Evolutionary conservation across 2,329 filamentous ascomycete species (phyloP).

Genomic region (Aureobasidium sp.): DNA sequence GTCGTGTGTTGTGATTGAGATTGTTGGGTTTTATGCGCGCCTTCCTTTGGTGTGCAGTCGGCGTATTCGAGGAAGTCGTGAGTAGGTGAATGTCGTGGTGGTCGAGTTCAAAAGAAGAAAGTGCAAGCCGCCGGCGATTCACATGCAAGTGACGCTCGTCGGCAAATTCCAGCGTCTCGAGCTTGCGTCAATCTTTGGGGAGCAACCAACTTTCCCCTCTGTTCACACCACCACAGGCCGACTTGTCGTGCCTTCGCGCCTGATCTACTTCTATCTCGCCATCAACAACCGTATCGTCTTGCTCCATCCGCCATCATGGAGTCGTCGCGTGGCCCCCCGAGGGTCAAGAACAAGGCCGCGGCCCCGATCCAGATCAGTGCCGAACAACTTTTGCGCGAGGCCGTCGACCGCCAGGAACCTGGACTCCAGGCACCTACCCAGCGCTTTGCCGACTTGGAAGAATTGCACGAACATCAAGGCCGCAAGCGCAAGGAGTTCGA

Average conservation of each 20-base stretch:
- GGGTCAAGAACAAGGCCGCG: constrained; percentile 98
- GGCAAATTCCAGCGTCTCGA: neutral
- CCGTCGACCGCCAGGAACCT: constrained; percentile 90
- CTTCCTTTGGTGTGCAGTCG: neutral
- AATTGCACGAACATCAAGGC: constrained; percentile 95
- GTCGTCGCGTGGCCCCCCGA: constrained; percentile 77
- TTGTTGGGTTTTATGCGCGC: neutral
- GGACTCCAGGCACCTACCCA: constrained; percentile 84
- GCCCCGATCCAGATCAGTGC: constrained; percentile 80
- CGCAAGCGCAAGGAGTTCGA: constrained; percentile 95
- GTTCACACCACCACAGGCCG: neutral
- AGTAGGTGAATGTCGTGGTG: neutral
- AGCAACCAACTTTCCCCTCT: neutral
- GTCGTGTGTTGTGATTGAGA: neutral
- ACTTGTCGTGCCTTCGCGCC: neutral
- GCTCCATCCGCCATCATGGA: constrained; percentile 57
- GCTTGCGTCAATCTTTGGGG: neutral
- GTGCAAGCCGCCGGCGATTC: neutral
- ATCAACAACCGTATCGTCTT: neutral
- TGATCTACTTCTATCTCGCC: too few species aligned
- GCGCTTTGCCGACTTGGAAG: constrained; percentile 91
- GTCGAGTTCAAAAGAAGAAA: neutral
- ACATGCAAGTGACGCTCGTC: constrained; percentile 1
- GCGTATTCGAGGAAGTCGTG: neutral
- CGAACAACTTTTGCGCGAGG: constrained; percentile 93